These are phyloP conservation scores for Ophiocordyceps camponoti-rufipedis DNA, from an alignment of 2,329 filamentous ascomycete genomes.

Conservation along the genomic window DNA sequence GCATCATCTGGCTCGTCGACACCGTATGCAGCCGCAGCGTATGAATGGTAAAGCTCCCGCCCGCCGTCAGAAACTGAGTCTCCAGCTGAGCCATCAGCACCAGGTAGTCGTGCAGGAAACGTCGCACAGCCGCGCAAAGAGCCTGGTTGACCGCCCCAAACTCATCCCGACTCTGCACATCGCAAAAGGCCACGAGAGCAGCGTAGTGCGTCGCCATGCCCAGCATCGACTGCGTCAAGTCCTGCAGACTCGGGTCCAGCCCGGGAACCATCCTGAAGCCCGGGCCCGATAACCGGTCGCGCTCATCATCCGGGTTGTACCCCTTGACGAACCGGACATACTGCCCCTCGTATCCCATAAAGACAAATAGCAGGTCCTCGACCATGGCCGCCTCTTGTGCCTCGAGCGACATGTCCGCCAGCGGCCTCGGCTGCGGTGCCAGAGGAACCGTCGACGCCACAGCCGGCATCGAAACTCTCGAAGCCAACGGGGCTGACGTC, in stretches of 20 bases:
- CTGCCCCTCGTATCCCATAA: slow-evolving; percentile 98
- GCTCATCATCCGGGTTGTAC: slow-evolving; percentile 72
- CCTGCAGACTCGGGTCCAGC: slow-evolving; percentile 77
- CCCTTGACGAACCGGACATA: slow-evolving; percentile 75
- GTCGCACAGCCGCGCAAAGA: slow-evolving; percentile 84
- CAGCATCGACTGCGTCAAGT: slow-evolving; percentile 75
- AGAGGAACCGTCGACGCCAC: slow-evolving; percentile 57
- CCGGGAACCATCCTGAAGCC: slow-evolving; percentile 63
- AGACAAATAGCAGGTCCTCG: slow-evolving; percentile 82
- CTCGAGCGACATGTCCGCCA: slow-evolving; percentile 57
- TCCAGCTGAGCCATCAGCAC: slow-evolving; percentile 87
- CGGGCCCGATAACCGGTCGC: slow-evolving; percentile 71
- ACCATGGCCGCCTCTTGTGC: slow-evolving; percentile 74
- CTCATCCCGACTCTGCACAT: slow-evolving; percentile 82
- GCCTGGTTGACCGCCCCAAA: slow-evolving; percentile 93
- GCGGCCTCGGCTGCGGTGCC: slow-evolving; percentile 49
- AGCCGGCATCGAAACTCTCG: slow-evolving; percentile 43
- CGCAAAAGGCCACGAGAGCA: slow-evolving; percentile 80
- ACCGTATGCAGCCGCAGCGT: slow-evolving; percentile 84
- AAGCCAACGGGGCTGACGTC: slow-evolving; percentile 55
- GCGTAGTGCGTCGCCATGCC: slow-evolving; percentile 89
- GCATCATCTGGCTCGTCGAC: slow-evolving; percentile 78
- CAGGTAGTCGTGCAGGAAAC: slow-evolving; percentile 81
- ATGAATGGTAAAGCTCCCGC: slow-evolving; percentile 77
- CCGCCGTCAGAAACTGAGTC: slow-evolving; percentile 79